phyloP scores from a whole-genome alignment of 2,329 filamentous ascomycete genomes.

The Colletotrichum sp. region DNA sequence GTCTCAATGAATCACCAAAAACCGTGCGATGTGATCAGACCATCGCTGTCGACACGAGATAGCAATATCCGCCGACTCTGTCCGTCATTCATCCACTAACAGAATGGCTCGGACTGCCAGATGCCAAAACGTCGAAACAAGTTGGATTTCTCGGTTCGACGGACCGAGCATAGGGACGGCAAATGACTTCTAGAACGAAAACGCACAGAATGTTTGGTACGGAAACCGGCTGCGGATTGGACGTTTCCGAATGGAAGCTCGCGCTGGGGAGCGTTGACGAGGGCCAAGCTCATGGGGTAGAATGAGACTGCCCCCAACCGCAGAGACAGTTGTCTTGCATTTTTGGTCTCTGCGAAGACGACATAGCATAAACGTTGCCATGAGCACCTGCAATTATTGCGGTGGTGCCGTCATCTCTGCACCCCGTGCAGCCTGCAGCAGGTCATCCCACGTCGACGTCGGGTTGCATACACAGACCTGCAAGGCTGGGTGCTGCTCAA shows the following conservation, averaged over 20 bases:
- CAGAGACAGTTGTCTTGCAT: background rate
- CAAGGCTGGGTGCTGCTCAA: background rate
- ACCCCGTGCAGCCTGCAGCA: constrained; percentile 10
- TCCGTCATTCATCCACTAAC: background rate
- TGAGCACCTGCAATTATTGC: background rate
- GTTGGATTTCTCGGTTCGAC: background rate
- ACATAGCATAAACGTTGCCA: background rate
- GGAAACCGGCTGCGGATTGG: background rate
- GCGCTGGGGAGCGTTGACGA: background rate
- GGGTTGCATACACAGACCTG: background rate
- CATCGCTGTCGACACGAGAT: background rate
- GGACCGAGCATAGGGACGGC: background rate
- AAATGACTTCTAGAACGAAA: background rate
- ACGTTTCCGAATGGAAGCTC: background rate
- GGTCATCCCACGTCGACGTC: constrained; percentile 2
- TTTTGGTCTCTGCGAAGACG: background rate
- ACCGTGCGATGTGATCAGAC: constrained; percentile 17
- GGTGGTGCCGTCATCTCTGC: constrained; percentile 9
- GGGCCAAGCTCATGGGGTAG: background rate
- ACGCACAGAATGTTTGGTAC: background rate
- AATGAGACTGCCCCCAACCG: background rate
- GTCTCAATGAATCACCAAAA: constrained; percentile 9
- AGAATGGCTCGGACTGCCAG: background rate
- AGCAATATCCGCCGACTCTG: background rate
- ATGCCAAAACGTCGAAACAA: background rate